Conservation (phyloP, 2,329 filamentous ascomycete species). For the Exophiala calicioides region DNA sequence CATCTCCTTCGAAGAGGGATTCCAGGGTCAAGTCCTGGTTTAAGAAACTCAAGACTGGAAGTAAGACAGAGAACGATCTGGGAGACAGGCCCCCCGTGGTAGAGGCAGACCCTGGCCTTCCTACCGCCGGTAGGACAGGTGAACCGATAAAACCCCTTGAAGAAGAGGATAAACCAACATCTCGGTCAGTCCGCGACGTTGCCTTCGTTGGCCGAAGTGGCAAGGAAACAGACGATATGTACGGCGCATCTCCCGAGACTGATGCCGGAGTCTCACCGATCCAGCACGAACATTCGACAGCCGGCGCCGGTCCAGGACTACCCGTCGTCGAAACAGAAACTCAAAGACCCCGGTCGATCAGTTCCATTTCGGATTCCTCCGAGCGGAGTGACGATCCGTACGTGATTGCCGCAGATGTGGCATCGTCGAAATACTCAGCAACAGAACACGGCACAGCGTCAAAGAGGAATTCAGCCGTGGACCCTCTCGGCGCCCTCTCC, state of each 20-base stretch:
- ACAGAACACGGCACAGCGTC: constrained; percentile 15
- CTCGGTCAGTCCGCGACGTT: constrained; percentile 32
- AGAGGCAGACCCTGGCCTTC: constrained; percentile 2
- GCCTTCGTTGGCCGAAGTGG: constrained; percentile 30
- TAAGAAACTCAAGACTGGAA: constrained; percentile 22
- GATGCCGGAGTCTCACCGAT: constrained; percentile 18
- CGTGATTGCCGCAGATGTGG: constrained; percentile 26
- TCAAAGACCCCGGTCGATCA: constrained; percentile 24
- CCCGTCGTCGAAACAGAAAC: constrained; percentile 2
- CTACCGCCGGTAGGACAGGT: neutral
- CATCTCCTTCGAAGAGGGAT: constrained; percentile 27
- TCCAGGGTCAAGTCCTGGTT: constrained; percentile 30
- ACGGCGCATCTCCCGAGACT: constrained; percentile 22
- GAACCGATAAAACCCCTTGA: constrained; percentile 3
- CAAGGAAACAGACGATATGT: constrained; percentile 31
- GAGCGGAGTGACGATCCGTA: constrained; percentile 21
- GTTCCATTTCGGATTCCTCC: constrained; percentile 26
- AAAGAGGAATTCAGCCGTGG: constrained; percentile 20
- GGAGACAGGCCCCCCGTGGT: constrained; percentile 5
- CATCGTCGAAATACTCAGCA: constrained; percentile 25
- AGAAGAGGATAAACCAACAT: constrained; percentile 17
- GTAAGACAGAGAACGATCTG: constrained; percentile 23
- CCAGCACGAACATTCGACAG: constrained; percentile 7
- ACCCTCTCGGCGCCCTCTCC: constrained; percentile 12
- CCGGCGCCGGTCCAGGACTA: neutral